Evolutionary conservation across 495 filamentous ascomycete species (phyloP).

Genomic region (Penicillium riverlandense): DNA sequence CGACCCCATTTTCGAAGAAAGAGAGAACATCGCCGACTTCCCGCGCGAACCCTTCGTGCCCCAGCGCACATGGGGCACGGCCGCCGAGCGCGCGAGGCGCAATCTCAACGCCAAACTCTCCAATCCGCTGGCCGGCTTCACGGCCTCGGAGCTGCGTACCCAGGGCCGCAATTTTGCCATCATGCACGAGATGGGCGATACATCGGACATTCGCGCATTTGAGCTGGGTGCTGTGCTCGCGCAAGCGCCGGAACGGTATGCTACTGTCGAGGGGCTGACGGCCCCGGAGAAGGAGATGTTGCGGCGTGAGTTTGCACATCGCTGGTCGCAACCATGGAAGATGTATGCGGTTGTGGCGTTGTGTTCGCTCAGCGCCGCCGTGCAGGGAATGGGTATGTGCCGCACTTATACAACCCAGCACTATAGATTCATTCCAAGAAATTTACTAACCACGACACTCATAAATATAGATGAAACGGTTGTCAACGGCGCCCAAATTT

Average conservation of each 20-base stretch:
- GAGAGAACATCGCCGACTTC: too few relatives aligned
- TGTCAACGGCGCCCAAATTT: conserved; percentile 72
- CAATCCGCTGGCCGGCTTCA: conserved; percentile 63
- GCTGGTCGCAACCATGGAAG: conserved; percentile 64
- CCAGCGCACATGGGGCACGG: conserved; percentile 23
- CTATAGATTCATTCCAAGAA: not conserved
- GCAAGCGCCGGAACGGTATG: conserved; percentile 48
- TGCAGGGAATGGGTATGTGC: conserved; percentile 62
- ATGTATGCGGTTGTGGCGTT: conserved; percentile 63
- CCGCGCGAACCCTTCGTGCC: conserved; percentile 5
- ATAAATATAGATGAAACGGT: conserved; percentile 59
- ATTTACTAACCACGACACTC: too few relatives aligned
- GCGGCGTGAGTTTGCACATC: conserved; percentile 55
- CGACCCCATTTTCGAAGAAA: too few relatives aligned
- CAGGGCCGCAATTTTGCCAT: conserved; percentile 61
- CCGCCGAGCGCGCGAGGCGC: conserved; percentile 44
- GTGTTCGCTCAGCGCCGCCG: conserved; percentile 57
- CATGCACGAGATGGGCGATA: conserved; percentile 54
- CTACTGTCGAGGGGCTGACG: conserved; percentile 46
- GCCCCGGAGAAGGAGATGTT: conserved; percentile 51
- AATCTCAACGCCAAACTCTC: conserved; percentile 56
- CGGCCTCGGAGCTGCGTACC: conserved; percentile 48
- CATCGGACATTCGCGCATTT: conserved; percentile 59
- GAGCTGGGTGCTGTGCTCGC: conserved; percentile 67
- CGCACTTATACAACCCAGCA: conserved; percentile 8